These are phyloP conservation scores for Dictyostelium discoideum DNA, from an alignment of 78 protist species.

Conservation along the genomic window dicty_2.7 NC_007089.4:4514001-4514500, in stretches of 20 bases:
- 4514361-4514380: slow-evolving; percentile 43
- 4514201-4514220: neutral
- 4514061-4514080: slow-evolving; percentile 80
- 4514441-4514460: slow-evolving; percentile 63
- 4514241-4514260: neutral
- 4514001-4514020: slow-evolving; percentile 28
- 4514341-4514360: neutral
- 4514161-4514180: slow-evolving; percentile 9
- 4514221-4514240: neutral
- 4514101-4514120: slow-evolving; percentile 43
- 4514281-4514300: neutral
- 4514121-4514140: slow-evolving; percentile 61
- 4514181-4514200: neutral
- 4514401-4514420: slow-evolving; percentile 50
- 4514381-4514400: slow-evolving; percentile 67
- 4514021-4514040: slow-evolving; percentile 70
- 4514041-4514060: slow-evolving; percentile 68
- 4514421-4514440: slow-evolving; percentile 78
- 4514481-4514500: slow-evolving; percentile 87
- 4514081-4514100: slow-evolving; percentile 84
- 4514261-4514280: neutral
- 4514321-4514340: neutral
- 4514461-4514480: slow-evolving; percentile 41
- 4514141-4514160: slow-evolving; percentile 44
- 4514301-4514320: neutral